These are phyloP conservation scores for Pseudoscleropodium purum DNA, from an alignment of 225 moss, liverwort and hornwort genomes.

Conservation along the genomic window DNA sequence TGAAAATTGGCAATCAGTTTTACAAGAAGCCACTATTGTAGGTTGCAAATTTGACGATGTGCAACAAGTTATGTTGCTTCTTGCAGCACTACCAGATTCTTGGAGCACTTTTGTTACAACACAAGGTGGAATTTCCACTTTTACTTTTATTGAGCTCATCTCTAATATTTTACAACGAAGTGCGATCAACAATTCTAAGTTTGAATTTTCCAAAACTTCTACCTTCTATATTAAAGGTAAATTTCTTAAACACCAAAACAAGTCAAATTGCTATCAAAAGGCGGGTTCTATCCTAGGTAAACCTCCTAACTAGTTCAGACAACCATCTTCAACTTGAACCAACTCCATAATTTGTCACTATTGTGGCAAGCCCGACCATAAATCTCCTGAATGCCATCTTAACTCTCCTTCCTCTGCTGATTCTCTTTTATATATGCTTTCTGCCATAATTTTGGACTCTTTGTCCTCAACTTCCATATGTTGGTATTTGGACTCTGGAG, in stretches of 20 bases:
- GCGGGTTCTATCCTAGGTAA: too few relatives aligned
- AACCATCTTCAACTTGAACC: not conserved
- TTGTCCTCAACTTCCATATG: not conserved
- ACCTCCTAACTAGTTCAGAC: accelerated
- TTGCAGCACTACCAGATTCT: not conserved
- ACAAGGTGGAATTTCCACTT: not conserved
- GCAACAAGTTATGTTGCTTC: not conserved
- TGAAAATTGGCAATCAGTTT: not conserved
- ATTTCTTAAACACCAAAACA: not conserved
- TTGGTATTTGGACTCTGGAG: not conserved
- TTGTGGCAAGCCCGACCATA: not conserved
- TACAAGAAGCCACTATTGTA: not conserved
- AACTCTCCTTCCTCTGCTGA: not conserved
- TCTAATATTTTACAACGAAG: not conserved
- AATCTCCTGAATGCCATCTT: not conserved
- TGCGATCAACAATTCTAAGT: not conserved
- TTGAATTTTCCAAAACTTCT: not conserved
- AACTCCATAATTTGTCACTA: not conserved
- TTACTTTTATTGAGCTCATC: not conserved
- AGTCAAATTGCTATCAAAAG: not conserved
- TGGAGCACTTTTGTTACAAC: not conserved
- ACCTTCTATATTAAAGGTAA: not conserved
- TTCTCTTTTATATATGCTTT: not conserved
- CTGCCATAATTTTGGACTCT: not conserved
- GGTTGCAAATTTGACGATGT: not conserved